These are phyloP conservation scores for Xylaria telfairii DNA, from an alignment of 495 filamentous ascomycete genomes.

Conservation along the genomic window DNA sequence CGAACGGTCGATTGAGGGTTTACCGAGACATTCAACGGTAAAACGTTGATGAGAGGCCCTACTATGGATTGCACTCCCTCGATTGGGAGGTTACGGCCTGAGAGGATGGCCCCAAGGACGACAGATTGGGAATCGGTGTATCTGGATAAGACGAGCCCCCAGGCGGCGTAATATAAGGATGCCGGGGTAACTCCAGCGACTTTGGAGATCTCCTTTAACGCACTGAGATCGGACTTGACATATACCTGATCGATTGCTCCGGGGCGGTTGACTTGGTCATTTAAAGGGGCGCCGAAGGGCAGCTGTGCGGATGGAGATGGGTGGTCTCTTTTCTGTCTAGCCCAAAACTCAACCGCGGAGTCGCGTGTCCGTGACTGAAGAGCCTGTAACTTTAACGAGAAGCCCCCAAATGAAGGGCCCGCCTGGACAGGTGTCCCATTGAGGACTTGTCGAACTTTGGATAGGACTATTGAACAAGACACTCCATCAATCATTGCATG, in stretches of 20 bases:
- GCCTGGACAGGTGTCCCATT: neutral
- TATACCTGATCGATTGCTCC: neutral
- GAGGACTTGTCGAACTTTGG: neutral
- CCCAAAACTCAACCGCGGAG: neutral
- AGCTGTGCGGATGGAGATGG: neutral
- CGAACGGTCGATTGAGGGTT: neutral
- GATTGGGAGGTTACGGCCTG: constrained; percentile 52
- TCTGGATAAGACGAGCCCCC: constrained; percentile 4
- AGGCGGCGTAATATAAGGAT: constrained; percentile 17
- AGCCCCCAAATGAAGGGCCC: neutral
- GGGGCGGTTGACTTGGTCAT: neutral
- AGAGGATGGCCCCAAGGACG: constrained; percentile 53
- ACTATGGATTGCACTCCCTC: constrained; percentile 23
- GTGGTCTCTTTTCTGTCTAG: neutral
- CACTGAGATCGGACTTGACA: neutral
- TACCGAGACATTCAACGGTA: constrained; percentile 28
- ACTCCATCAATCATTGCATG: constrained; percentile 48
- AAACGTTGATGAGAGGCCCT: constrained; percentile 38
- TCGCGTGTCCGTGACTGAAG: neutral
- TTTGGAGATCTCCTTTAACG: neutral
- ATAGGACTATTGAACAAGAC: constrained; percentile 5
- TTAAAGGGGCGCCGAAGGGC: neutral
- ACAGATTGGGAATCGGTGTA: constrained; percentile 43
- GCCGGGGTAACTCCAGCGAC: neutral
- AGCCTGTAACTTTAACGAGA: neutral